Evolutionary conservation across 2,329 filamentous ascomycete genomes (phyloP).

Genomic region (Didymella lethalis): DNA sequence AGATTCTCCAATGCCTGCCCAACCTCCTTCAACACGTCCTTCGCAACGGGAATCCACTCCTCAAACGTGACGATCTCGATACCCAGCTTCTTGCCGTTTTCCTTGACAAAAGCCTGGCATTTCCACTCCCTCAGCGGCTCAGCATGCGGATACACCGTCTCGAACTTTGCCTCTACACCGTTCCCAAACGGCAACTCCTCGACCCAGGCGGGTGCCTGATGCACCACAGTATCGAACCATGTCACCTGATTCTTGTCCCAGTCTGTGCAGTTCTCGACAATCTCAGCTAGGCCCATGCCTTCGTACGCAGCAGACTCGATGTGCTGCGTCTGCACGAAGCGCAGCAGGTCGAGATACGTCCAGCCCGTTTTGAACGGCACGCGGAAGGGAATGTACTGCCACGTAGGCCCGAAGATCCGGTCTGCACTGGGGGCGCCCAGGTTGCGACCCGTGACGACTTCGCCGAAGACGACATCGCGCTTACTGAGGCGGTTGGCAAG

Average conservation of each 20-base stretch:
- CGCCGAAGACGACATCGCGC: slow-evolving; percentile 70
- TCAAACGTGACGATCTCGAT: slow-evolving; percentile 68
- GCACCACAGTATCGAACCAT: slow-evolving; percentile 52
- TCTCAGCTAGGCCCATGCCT: slow-evolving; percentile 47
- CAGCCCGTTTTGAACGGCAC: slow-evolving; percentile 62
- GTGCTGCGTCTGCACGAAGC: slow-evolving; percentile 48
- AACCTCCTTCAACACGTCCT: slow-evolving; percentile 58
- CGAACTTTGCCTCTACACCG: slow-evolving; percentile 51
- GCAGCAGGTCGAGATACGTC: slow-evolving; percentile 49
- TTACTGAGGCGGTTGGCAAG: slow-evolving; percentile 63
- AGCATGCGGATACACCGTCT: slow-evolving; percentile 64
- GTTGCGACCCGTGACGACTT: slow-evolving; percentile 71
- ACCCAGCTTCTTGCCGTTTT: slow-evolving; percentile 60
- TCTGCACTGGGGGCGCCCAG: slow-evolving; percentile 64
- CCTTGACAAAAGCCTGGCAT: slow-evolving; percentile 64
- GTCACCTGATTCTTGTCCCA: slow-evolving; percentile 38
- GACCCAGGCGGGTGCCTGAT: slow-evolving; percentile 61
- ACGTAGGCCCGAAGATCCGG: slow-evolving; percentile 69
- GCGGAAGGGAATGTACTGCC: slow-evolving; percentile 72
- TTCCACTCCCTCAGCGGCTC: slow-evolving; percentile 60
- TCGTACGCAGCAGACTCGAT: slow-evolving; percentile 47
- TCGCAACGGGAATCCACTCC: slow-evolving; percentile 62
- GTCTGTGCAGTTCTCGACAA: slow-evolving; percentile 46
- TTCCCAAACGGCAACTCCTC: slow-evolving; percentile 60
- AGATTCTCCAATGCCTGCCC: slow-evolving; percentile 39